phyloP scores from a whole-genome alignment of 1,284 basidiomycete genomes.

The Vanrija humicola region DNA sequence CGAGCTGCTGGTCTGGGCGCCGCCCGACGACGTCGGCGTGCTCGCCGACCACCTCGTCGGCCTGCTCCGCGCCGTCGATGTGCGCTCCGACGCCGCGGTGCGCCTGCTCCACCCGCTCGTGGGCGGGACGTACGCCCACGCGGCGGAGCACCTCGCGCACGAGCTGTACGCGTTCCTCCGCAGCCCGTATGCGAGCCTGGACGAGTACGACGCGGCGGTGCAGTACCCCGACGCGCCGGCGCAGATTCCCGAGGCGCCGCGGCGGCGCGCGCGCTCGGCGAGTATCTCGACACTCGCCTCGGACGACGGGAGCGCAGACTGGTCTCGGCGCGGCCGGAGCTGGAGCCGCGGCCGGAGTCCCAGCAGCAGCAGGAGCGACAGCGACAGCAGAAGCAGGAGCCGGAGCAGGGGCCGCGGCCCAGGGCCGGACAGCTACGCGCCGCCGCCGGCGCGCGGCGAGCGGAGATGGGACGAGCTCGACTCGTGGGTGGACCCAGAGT shows the following conservation, averaged over 20 bases:
- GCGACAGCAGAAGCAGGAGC: background rate
- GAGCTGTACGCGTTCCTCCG: constrained; percentile 81
- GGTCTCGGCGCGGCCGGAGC: background rate
- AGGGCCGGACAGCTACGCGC: constrained; percentile 28
- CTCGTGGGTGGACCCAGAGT: constrained; percentile 43
- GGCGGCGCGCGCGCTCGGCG: constrained; percentile 6
- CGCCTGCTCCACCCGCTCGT: constrained; percentile 77
- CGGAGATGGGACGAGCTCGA: constrained; percentile 40
- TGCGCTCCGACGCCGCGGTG: constrained; percentile 77
- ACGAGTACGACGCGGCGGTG: constrained; percentile 71
- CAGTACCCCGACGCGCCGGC: constrained; percentile 50
- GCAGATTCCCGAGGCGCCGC: too few relatives aligned
- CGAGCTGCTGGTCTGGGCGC: constrained; percentile 76
- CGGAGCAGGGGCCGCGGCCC: background rate
- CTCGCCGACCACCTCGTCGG: constrained; percentile 68
- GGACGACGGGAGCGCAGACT: too few relatives aligned
- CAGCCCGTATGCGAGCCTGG: constrained; percentile 75
- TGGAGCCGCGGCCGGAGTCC: too few relatives aligned
- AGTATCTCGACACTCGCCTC: background rate
- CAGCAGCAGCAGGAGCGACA: background rate
- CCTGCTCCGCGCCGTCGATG: constrained; percentile 79
- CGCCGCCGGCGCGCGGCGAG: constrained; percentile 15
- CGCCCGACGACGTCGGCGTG: constrained; percentile 67
- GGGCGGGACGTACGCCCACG: constrained; percentile 56
- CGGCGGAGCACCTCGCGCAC: constrained; percentile 85